Evolutionary conservation across 176 grass and related monocot species (phyloP).

Genomic region (Saccharum officinarum): DNA sequence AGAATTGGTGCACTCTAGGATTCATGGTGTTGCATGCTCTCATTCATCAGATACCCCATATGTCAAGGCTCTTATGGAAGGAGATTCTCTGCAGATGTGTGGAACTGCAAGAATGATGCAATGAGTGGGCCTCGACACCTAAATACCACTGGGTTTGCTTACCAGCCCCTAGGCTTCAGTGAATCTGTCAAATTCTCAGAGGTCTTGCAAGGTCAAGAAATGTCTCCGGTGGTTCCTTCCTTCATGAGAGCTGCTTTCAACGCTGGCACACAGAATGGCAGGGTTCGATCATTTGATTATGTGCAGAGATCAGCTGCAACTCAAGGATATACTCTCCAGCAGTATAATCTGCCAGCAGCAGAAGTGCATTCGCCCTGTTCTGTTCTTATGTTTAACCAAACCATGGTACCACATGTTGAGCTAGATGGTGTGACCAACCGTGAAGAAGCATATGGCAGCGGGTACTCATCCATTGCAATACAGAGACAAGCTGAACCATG

Average conservation of each 20-base stretch:
- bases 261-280: slow-evolving; percentile 19
- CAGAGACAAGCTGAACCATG: slow-evolving; percentile 21
- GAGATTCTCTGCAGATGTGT: slow-evolving; percentile 29
- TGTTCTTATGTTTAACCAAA: slow-evolving; percentile 74
- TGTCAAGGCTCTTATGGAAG: neutral
- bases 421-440: neutral
- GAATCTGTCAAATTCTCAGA: slow-evolving; percentile 70
- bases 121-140: neutral
- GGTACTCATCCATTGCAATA: slow-evolving; percentile 12
- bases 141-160: slow-evolving; percentile 28
- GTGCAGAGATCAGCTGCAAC: slow-evolving; percentile 24
- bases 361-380: slow-evolving; percentile 69
- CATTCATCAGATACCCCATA: slow-evolving; percentile 22
- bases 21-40: slow-evolving; percentile 36
- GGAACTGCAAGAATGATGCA: slow-evolving; percentile 32
- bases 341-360: slow-evolving; percentile 30
- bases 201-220: slow-evolving; percentile 99
- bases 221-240: slow-evolving; percentile 45
- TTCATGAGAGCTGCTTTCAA: slow-evolving; percentile 30
- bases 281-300: slow-evolving; percentile 30
- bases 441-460: slow-evolving; percentile 14
- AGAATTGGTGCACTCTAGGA: slow-evolving; percentile 77
- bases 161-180: slow-evolving; percentile 60
- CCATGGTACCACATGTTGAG: slow-evolving; percentile 6
- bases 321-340: slow-evolving; percentile 33